Percentiles rank a stretch among this genome's conserved stretches.
Evolutionary conservation across 140 eudicot species (phyloP).

Genomic region (Bidens hawaiensis): DNA sequence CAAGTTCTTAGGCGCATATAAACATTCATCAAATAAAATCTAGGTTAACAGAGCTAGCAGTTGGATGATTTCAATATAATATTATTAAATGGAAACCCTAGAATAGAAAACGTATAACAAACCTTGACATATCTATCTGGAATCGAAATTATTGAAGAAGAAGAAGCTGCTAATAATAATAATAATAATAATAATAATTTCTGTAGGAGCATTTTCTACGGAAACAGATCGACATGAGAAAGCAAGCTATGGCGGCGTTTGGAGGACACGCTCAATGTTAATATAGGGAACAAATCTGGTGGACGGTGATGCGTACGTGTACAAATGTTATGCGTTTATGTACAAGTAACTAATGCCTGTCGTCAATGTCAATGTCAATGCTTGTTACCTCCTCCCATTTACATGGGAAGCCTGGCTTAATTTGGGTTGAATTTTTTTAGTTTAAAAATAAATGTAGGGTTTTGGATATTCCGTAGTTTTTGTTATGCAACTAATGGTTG

Average conservation of each 20-base stretch:
- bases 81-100: slow-evolving; percentile 17
- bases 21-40: no score
- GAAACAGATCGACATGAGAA: slow-evolving; percentile 19
- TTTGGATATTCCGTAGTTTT: no score
- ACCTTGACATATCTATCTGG: slow-evolving; percentile 43
- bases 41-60: no score
- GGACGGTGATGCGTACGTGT: slow-evolving; percentile 28
- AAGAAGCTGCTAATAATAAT: no score
- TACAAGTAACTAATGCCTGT: slow-evolving; percentile 18
- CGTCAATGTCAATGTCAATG: not conserved
- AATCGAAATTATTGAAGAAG: no score
- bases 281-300: slow-evolving; percentile 8
- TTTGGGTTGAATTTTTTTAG: no score
- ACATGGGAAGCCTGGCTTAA: not conserved
- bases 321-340: slow-evolving; percentile 22
- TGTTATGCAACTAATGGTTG: no score
- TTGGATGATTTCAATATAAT: no score
- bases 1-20: no score
- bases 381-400: not conserved
- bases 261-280: slow-evolving; percentile 9
- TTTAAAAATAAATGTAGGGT: no score
- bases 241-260: slow-evolving; percentile 30
- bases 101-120: not conserved
- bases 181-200: no score
- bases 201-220: slow-evolving; percentile 30